Evolutionary conservation across 2,329 filamentous ascomycete species (phyloP), one percentile per base, ranked within the genome.

Genomic region (Salinomyces thailandicus): DNA sequence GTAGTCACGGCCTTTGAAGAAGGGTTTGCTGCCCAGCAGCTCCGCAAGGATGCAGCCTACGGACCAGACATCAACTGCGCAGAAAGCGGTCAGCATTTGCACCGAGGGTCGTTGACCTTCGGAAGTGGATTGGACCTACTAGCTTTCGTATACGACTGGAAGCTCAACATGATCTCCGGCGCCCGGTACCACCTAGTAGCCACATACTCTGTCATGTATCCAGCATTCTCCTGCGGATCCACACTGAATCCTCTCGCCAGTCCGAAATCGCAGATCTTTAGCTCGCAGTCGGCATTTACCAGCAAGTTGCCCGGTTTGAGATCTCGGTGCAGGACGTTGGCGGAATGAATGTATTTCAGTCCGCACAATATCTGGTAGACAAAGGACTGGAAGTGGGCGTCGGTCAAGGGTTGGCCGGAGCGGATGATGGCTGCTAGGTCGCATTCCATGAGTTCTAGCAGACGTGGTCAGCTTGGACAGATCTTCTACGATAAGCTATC

Each of bases 311-410:
- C 91, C 22, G 91, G 91, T 68, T 98, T 98, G 58, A 98, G 66
- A 62, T 98, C 91, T 60, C 91, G 82, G 62, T 98, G 91, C 48
- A 98, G 72, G 35, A 98, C 91, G 55, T 96, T 96, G 51, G 91
- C 91, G 15, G 89, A 96, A 70, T 98, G 91, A 49, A 98, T 96
- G 64, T 96, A 98, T 71, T 98, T 98, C 52, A 98, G 73, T 47
- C 91, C 91, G 61, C 91, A 96, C 5, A 98, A 81, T 50, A 98
- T 98, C 72, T 98, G 91, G 71, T 98, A 98, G 67, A 98, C 95
- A 68, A 98, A 98, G 35, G 91, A 96, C 66, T 98, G 91, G 71
- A 98, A 98, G 64, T 98, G 91, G 37, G 91, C 91, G 59, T 98
- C 91, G 57, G 91, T 98, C 59, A 98, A 72, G 32, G 91, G 87